Evolutionary conservation across 768 basidiomycete species (phyloP).

Genomic region (Termitomyces sp.): DNA sequence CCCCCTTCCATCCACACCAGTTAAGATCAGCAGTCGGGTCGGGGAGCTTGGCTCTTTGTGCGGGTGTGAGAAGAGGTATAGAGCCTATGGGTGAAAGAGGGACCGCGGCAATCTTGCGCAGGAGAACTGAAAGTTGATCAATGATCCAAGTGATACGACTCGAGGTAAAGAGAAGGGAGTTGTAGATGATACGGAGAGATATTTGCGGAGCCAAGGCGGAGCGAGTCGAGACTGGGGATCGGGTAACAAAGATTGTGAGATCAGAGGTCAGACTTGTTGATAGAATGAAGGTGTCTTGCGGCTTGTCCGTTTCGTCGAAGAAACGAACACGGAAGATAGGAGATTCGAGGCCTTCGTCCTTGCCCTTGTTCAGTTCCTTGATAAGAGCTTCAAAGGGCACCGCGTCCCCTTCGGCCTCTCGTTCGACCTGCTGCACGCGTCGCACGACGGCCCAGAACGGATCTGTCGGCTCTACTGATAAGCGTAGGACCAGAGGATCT

Average conservation of each 20-base stretch:
- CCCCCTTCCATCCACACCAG: constrained; percentile 97
- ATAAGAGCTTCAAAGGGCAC: constrained; percentile 78
- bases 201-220: constrained; percentile 69
- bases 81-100: constrained; percentile 71
- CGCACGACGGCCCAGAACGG: constrained; percentile 86
- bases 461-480: constrained; percentile 79
- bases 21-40: constrained; percentile 83
- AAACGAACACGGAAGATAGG: constrained; percentile 94
- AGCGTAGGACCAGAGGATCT: constrained; percentile 78
- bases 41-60: constrained; percentile 68
- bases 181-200: constrained; percentile 83
- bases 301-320: constrained; percentile 84
- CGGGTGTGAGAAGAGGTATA: constrained; percentile 71
- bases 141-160: constrained; percentile 71
- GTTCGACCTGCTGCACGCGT: constrained; percentile 79
- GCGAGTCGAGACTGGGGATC: constrained; percentile 61
- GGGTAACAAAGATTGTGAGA: constrained; percentile 83
- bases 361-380: constrained; percentile 59
- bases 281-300: constrained; percentile 67
- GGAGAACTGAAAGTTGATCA: constrained; percentile 77
- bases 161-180: constrained; percentile 87
- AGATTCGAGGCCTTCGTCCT: constrained; percentile 51
- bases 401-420: constrained; percentile 74
- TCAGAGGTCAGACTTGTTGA: constrained; percentile 87
- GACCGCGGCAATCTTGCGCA: constrained; percentile 64